Base-by-base conservation (phyloP, 768 basidiomycete genomes). In the Agaricus subrufescens region DNA sequence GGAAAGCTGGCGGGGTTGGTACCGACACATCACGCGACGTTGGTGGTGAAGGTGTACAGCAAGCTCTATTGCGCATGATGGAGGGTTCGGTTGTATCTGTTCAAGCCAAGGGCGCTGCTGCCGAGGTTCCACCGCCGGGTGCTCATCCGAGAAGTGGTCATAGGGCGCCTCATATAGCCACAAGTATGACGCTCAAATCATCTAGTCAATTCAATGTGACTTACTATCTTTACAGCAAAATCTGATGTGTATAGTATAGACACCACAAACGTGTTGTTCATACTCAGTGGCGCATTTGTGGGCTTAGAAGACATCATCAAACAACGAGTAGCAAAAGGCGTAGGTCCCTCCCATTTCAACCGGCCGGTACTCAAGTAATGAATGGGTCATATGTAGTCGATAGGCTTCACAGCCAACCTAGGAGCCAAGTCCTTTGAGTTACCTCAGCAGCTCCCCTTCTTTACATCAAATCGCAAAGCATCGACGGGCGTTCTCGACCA, bases 31-130 rank as follows among this genome's bases (percentile, higher is more conserved):
- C 86, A 4, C 80, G 89, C 61, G 95, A 98, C 67, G 94, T 98
- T 1, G 88, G 92, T 25, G 95, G 95, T 9, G 94, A 97, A 77
- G 95, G 95, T 34, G 95, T 98, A 4, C 95, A 98, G 65, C 94
- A 98, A 69, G 86, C 91, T 19, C 78, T 97, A 15, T 73, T 97
- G 4, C 81, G 95, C 52, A 91, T 98, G 84, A 88, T 98, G 80
- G 96, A 98, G 75, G 95, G 95, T 12, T 86, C 91, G 0, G 73
- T 86, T 6, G 80, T 96, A 39, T 86, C 85, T n/a, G 78, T 96
- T 1, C 89, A 90, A 62, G 83, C 86, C 0, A 92, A 89, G 67
- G 83, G 81, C 15, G 68, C 77, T 11, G 64, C 77, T 29, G 63
- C 68, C 31, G 83, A 86, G 25, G 66, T 78, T 12, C 76, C 79